Evolutionary conservation across 2,329 filamentous ascomycete genomes (phyloP), one percentile per base, ranked within the genome.

Genomic region (Fusarium mundagurra): DNA sequence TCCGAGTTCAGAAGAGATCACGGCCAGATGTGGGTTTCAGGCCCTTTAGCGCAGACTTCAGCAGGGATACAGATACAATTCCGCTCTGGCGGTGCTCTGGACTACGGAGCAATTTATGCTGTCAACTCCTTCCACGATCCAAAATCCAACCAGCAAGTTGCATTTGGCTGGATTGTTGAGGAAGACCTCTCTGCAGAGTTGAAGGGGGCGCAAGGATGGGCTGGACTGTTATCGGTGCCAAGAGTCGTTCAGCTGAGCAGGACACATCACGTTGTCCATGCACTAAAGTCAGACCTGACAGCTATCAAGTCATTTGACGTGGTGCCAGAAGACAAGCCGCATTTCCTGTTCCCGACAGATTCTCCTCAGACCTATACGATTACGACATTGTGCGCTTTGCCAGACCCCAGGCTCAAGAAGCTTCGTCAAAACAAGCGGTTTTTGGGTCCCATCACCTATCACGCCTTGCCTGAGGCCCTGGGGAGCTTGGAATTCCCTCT

Each of bases 331-430:
- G 29, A 45, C 2, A 33, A 22, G 8, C 4, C 39, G 17, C 7
- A 22, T 4, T 11, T 5, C 20, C 38, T 17, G 2, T 14, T 11
- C 9, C 8, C 8, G 1, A 7, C 16, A 2, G 5, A 44, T 0
- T 18, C 18, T 16, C n/a, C 22, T 17, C 39, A 27, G 29, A 22
- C n/a, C 5, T 58, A 58, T 13, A 58, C 54, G 11, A 9, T 58
- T 3, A 45, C 54, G 2, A 45, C 54, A 6, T 0, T 58, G 1
- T 58, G 38, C 45, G 39, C 54, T 3, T 45, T 58, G 0, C 39
- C 54, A 34, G 39, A 58, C 39, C 17, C 39, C 7, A 58, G 54
- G 1, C 29, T 58, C 29, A 2, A 17, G 0, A 16, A 27, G 2
- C 39, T 58, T 27, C 54, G 54, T 2, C 29, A 58, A 45, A 17